Conservation (phyloP, 2,329 filamentous ascomycete species). For the Arthrobotrys sinensis region DNA sequence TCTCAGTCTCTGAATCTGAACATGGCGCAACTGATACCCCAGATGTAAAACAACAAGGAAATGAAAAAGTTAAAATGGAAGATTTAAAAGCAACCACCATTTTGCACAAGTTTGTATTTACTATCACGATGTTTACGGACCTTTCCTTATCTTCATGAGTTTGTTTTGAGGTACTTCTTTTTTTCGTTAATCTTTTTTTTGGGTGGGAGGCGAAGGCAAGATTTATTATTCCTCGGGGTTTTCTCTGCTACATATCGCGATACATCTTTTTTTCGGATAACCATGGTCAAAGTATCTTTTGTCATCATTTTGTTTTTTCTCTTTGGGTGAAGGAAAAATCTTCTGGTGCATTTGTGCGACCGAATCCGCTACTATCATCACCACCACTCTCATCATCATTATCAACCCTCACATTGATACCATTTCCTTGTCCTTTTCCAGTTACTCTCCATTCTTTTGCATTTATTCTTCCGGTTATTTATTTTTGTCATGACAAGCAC, state of each 20-base stretch:
- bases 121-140: constrained; percentile 61
- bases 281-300: constrained; percentile 38
- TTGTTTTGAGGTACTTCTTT: constrained; percentile 33
- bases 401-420: constrained; percentile 44
- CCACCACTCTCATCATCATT: constrained; percentile 20
- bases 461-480: constrained; percentile 13
- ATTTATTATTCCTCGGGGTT: constrained; percentile 34
- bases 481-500: constrained; percentile 24
- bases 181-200: constrained; percentile 22
- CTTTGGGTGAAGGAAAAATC: constrained; percentile 47
- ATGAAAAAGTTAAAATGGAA: constrained; percentile 34
- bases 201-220: constrained; percentile 29
- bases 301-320: constrained; percentile 37
- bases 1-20: constrained; percentile 56
- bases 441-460: constrained; percentile 14
- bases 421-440: constrained; percentile 48
- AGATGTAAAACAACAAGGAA: constrained; percentile 57
- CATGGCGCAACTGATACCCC: constrained; percentile 60
- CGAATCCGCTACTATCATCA: constrained; percentile 37
- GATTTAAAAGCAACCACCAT: constrained; percentile 39
- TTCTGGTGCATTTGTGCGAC: constrained; percentile 51
- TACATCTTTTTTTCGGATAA: constrained; percentile 27
- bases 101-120: constrained; percentile 58
- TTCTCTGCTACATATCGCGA: constrained; percentile 29
- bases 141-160: constrained; percentile 49